These are phyloP conservation scores for Cronartium quercuum DNA, from an alignment of 1,284 basidiomycete species.

Conservation along the genomic window DNA sequence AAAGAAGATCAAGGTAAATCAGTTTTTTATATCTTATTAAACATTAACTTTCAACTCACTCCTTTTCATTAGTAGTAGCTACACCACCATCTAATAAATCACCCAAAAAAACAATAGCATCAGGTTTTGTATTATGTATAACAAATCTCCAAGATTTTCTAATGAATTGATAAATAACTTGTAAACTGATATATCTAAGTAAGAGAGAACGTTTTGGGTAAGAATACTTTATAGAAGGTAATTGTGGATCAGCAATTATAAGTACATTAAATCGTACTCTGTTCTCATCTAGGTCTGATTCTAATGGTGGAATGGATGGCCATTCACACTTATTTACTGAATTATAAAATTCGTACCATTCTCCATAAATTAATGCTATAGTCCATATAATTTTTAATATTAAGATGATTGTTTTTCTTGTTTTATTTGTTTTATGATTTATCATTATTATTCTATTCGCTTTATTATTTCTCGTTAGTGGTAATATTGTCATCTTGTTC, in stretches of 20 bases:
- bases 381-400: slow-evolving; percentile 11
- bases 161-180: slow-evolving; percentile 35
- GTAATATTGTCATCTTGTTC: too few species aligned
- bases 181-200: slow-evolving; percentile 9
- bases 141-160: slow-evolving; percentile 30
- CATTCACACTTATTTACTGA: slow-evolving; percentile 11
- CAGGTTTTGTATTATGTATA: slow-evolving; percentile 51
- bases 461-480: too few species aligned
- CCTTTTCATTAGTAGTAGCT: slow-evolving; percentile 56
- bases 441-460: too few species aligned
- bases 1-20: slow-evolving; percentile 36
- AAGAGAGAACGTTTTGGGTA: slow-evolving; percentile 1
- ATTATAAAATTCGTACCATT: slow-evolving; percentile 18
- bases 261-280: slow-evolving; percentile 15
- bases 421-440: too few species aligned
- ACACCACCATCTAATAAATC: slow-evolving; percentile 70
- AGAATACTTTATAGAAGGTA: slow-evolving; percentile 27
- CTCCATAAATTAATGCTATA: slow-evolving; percentile 6
- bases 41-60: slow-evolving; percentile 56
- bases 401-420: neutral
- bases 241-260: slow-evolving; percentile 38
- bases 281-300: neutral
- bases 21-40: neutral
- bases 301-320: neutral
- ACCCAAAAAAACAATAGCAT: slow-evolving; percentile 71